Base-by-base conservation (phyloP, 805 yeast species). In the Starmerella apicola region DNA sequence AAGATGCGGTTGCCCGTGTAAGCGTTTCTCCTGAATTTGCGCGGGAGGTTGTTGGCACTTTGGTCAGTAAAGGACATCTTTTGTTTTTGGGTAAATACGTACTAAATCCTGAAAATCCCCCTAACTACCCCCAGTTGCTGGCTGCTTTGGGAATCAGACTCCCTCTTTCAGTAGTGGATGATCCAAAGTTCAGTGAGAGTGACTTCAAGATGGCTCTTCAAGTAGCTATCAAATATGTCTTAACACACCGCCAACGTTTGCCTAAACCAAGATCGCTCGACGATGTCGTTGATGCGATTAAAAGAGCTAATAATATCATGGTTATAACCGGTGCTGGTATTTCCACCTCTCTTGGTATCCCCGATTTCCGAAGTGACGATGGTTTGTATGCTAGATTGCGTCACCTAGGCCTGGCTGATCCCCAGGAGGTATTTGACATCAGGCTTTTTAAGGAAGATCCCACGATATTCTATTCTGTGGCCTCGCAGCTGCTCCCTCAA, bases 261-360 rank as follows among this genome's bases (percentile, higher is more conserved):
- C 44, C 43, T 16, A 15, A 7, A 19, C 53, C 52, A 3, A 53
- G 54, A 20, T 72, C 78, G 0, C 51, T 82, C 2, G 79, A 76
- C 9, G 74, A 76, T 44, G 73, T 79, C 2, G 58, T 72, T 2
- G 64, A 62, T 2, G 69, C 70, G 27, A 64, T 86, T 18, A 48
- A 63, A n/a, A 62, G 61, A 5, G 72, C 91, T 0, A 54, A 67
- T 12, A 77, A 73, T 30, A 68, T 85, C 9, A 53, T 86, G 43
- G 85, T 85, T 0, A 57, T 85, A 18, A 82, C 95, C 0, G 96
- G 96, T 13, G 96, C 96, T 0, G 96, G 96, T 19, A 83, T 85
- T 39, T 81, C 93, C 26, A 84, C 95, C 3, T 74, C 84, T 1
- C 61, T 84, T 39, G 95, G 95, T 6, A 85, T 84, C 39, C 95